Base-by-base conservation (phyloP, 2,329 filamentous ascomycete genomes). In the Trichocomaceae sp. region DNA sequence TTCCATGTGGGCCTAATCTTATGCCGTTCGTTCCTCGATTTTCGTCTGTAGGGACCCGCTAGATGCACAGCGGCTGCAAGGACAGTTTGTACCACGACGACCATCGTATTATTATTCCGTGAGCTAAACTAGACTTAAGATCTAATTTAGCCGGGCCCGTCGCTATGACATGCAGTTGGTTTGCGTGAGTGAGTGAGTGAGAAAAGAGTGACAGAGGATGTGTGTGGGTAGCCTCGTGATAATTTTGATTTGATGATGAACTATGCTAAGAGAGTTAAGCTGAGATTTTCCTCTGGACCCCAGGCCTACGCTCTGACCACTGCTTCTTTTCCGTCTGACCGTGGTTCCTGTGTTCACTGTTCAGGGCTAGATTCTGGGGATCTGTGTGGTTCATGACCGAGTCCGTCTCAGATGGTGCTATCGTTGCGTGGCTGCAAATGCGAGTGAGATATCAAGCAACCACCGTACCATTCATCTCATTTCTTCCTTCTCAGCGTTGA, bases 11-110 rank as follows among this genome's bases (percentile, higher is more conserved):
- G 44, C 39, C 51, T n/a, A 22, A 41, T 29, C 13, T n/a, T n/a
- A n/a, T n/a, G n/a, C n/a, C n/a, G n/a, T n/a, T 33, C 29, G 20
- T 20, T 31, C 35, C 19, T 23, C 29, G 45, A 26, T 8, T 47
- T 19, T 31, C 45, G 29, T 47, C 37, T n/a, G n/a, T n/a, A n/a
- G 46, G 22, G 50, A 35, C 29, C 50, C 50, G 50, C 50, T 23
- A 10, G 50, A 52, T 22, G 50, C 50, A 47, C 44, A 31, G 51
- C 44, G 20, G 51, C 51, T 53, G 51, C 44, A 53, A 53, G 51
- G 51, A 39, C 33, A 35, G 31, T 47, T 29, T 19, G 50, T 26
- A 31, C 42, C 29, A 53, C 33, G 31, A 17, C 39, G 29, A 44
- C 17, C 23, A 7, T 26, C 23, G 23, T 23, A 51, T 23, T 31